A percentile compares a stretch with the other conserved stretches of the same genome.
Conservation (phyloP, 371 early-diverging fungal genomes). For the Syncephalastrum racemosum region DNA sequence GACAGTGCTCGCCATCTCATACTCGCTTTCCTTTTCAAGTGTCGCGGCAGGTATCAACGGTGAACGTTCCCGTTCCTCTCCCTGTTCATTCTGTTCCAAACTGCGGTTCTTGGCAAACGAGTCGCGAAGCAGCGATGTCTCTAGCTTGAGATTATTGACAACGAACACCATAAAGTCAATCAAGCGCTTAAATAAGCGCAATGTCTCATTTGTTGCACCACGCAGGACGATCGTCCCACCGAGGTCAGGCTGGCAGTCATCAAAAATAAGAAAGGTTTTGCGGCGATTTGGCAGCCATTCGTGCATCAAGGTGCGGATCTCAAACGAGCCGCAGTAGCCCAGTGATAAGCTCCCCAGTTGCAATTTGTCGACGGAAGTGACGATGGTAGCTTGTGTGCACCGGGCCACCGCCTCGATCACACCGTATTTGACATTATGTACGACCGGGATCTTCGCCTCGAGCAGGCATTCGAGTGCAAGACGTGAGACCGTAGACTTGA, state of each 20-base stretch:
- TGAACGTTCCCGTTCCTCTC: constrained; percentile 10
- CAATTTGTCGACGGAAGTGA: constrained; percentile 83
- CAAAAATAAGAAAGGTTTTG: constrained; percentile 87
- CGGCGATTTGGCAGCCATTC: constrained; percentile 73
- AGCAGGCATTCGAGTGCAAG: constrained; percentile 83
- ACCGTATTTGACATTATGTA: constrained; percentile 82
- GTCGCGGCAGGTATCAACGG: constrained; percentile 8
- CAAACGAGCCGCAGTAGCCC: constrained; percentile 82
- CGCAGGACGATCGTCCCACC: constrained; percentile 90
- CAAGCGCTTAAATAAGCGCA: constrained; percentile 77
- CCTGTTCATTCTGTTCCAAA: constrained; percentile 13
- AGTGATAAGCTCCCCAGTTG: constrained; percentile 64
- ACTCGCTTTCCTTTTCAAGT: neutral
- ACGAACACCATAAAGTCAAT: constrained; percentile 82
- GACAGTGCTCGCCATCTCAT: neutral
- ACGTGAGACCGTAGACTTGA: constrained; percentile 82
- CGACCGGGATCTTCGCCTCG: constrained; percentile 76
- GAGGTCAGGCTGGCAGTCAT: constrained; percentile 77
- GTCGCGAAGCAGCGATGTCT: constrained; percentile 73
- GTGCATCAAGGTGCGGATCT: constrained; percentile 79
- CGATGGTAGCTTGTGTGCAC: constrained; percentile 83
- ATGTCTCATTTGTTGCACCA: constrained; percentile 65
- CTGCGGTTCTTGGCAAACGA: constrained; percentile 48
- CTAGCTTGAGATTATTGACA: constrained; percentile 83
- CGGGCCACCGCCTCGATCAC: constrained; percentile 84